Evolutionary conservation across 345 rosid genomes (phyloP), one percentile per base, ranked within the genome.

Genomic region (Eucalyptus regnans): DNA sequence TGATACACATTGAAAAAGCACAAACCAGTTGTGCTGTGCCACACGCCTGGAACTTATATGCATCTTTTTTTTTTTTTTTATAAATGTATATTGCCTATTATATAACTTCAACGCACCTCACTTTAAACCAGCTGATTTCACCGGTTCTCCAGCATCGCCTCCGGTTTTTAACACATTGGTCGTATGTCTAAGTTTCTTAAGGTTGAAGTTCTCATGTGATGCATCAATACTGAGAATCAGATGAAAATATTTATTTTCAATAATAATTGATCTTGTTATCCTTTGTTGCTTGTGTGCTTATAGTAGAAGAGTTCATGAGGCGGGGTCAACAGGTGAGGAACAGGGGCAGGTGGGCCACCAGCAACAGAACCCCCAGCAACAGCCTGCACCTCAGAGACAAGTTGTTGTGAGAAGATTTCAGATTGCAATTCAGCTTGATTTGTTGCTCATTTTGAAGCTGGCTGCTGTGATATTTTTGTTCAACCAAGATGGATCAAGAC

Each of bases 401-500:
- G 97, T 95, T 46, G 96, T 92, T 68, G 98, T 93, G 50, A 93
- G 99, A 92, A 97, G 99, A 91, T 96, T 98, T 91, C 97, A 96
- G 89, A 94, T 97, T 37, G 99, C 99, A 33, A 95, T 98, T 92
- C 98, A 96, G 94, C 95, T 98, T 20, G 99, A 98, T 91, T 93
- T 96, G 89, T 92, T 96, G 88, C 99, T 97, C 60, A 95, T 98
- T 71, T 90, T 98, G 85, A 98, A 98, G 95, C 96, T 98, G 89
- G 99, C 95, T 54, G 99, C 97, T 56, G 98, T 96, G 52, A 96
- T 98, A 89, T 98, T 97, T 93, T 79, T 98, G 93, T 95, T 98
- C 95, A 95, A 96, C 94, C 99, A 96, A 95, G 99, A 97, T 91
- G 99, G 99, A 88, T 98, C 99, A 3, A 96, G 99, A 90, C 98